Base-by-base conservation (phyloP, 2,329 filamentous ascomycete species). In the Grosmannia huntii region DNA sequence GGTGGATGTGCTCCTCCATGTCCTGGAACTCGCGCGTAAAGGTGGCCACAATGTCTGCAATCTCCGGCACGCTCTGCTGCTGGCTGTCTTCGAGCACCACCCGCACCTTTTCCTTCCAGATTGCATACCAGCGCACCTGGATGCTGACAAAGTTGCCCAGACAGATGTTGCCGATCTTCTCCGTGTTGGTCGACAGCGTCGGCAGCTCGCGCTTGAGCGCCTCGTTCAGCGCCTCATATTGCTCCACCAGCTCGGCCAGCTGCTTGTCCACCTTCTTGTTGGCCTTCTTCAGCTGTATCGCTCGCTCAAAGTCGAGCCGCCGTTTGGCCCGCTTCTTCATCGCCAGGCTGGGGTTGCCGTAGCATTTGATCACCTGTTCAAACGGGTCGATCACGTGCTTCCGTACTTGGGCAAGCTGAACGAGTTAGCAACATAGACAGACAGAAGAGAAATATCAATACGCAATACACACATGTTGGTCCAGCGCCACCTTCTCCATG, bases 301-400 rank as follows among this genome's bases (percentile, higher is more conserved):
- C 89, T 64, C 87, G 87, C 63, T 92, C 89, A 70, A 89, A 97
- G 67, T 96, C 90, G 19, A 92, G 75, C 16, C 95, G 81, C n/a
- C 89, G 86, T 75, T 97, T 97, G 65, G 91, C 86, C 27, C 94
- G 87, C 74, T 97, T 96, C 68, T 90, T 89, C 83, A 97, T 96
- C 4, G 94, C 86, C 60, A 90, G 81, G 54, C 90, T 88, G 2
- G 92, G 90, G 41, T 89, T 87, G 57, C 87, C 85, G 66, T 95
- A 91, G 59, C 70, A 70, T 60, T 67, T 65, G 60, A 72, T 72
- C 44, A 72, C 70, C 55, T 68, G 66, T 63, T 72, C 70, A 62
- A 72, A 72, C 16, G 70, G 92, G 64, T 91, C 86, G 62, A 96
- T 89, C 54, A 96, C 89, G 65, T 86, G 84, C 68, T 86, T 89